Conservation (phyloP, 495 filamentous ascomycete species). For the Alectoria sarmentosa region DNA sequence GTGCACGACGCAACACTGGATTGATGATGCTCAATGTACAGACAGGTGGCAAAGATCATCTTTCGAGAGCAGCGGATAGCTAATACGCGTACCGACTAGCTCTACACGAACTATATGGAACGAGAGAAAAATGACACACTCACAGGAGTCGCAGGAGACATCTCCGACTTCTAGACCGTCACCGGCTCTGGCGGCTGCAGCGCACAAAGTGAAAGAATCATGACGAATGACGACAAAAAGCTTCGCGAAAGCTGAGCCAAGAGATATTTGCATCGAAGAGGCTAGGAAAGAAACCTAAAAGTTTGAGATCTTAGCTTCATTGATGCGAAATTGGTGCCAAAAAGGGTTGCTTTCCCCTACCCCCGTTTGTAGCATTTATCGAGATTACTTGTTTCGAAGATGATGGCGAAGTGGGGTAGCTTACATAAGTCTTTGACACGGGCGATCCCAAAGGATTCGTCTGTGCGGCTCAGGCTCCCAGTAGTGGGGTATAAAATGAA, state of each 20-base stretch:
- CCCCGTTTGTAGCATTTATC: neutral
- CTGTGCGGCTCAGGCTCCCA: constrained; percentile 16
- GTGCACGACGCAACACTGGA: neutral
- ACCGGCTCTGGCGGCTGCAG: neutral
- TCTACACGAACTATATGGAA: neutral
- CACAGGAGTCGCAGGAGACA: neutral
- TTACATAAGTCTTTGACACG: constrained; percentile 4
- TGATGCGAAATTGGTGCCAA: constrained; percentile 7
- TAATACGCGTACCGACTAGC: neutral
- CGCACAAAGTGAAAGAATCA: neutral
- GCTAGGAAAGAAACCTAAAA: neutral
- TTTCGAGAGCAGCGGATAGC: neutral
- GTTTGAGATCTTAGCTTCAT: constrained; percentile 13
- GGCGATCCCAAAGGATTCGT: constrained; percentile 8
- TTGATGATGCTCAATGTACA: neutral
- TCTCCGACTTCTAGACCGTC: neutral
- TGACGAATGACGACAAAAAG: constrained; percentile 2
- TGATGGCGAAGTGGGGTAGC: neutral
- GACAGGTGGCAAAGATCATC: neutral
- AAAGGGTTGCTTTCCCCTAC: neutral
- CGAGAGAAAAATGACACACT: neutral
- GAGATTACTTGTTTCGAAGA: constrained; percentile 18
- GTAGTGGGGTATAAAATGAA: neutral
- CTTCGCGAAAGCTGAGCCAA: constrained; percentile 3
- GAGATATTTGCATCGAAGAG: constrained; percentile 10